Evolutionary conservation across 345 rosid genomes (phyloP), one percentile per base, ranked within the genome.

Genomic region (Garcia nutans): DNA sequence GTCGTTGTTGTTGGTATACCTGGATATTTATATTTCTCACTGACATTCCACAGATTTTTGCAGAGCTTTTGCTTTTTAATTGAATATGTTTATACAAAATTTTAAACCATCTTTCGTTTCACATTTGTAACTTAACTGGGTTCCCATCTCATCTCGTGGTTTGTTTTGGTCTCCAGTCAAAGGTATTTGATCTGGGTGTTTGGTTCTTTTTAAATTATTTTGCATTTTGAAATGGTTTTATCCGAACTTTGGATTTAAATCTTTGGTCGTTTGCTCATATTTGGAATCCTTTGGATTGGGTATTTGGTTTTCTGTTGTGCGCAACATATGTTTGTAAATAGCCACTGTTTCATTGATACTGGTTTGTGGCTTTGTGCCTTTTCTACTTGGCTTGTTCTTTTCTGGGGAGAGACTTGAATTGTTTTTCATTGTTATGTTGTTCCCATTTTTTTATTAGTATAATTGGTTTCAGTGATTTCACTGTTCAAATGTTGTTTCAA

Each of bases 121-220:
- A 42, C 76, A 65, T 70, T 80, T 33, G 28, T 74, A 70, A 26
- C 74, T 24, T 5, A 16, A 60, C 57, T 49, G 37, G 26, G 70
- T 80, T 76, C 77, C 77, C 67, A 68, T 76, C 84, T 78, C 74
- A 67, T 73, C 80, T 73, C 60, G 12, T 15, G 55, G 22, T 56
- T 75, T 70, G 41, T 58, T 65, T 47, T 49, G 71, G 71, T 66
- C 76, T 68, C 71, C 77, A 52, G 79, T 81, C 84, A 74, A 83
- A 82, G 85, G 86, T 80, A 81, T 72, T 76, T 76, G 77, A 79
- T 88, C 86, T 68, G 80, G 75, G 74, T 78, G n/a, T 67, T 73
- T 66, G 59, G 59, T 65, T 65, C 33, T 26, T 24, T 58, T 22
- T 59, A 15, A 8, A 33, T 72, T 63, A 57, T 70, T 45, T n/a